Base-by-base conservation (phyloP, 2,329 filamentous ascomycete species). In the Drechslera avenae region DNA sequence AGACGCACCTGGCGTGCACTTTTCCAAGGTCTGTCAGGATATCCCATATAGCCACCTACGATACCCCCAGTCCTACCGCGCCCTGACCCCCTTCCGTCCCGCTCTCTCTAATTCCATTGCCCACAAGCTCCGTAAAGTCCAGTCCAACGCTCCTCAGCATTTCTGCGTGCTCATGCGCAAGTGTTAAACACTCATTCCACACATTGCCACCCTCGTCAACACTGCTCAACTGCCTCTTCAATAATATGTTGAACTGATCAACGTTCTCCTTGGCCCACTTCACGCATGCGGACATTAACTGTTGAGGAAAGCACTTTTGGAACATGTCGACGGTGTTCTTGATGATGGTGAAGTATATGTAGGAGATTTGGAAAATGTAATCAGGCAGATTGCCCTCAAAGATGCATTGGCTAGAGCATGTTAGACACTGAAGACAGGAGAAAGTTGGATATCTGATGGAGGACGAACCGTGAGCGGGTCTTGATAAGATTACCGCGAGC, bases 221-320 rank as follows among this genome's bases (percentile, higher is more conserved):
- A 68, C 89, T 91, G 75, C 91, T 95, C 54, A 99, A 78, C 75
- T 97, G 94, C 52, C 93, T 81, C 30, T 83, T 85, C 31, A 99
- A 79, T 42, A 94, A 86, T 37, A 81, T 81, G 66, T 97, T 97
- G 79, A 97, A 97, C 2, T 86, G 86, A 63, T 97, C 92, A 1
- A 97, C 86, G 69, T 96, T 87, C 63, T 94, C 88, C 74, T 97
- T 97, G n/a, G 91, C 92, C 94, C 94, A 99, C 69, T 93, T 95
- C 64, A 99, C 93, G 64, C 91, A 96, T 0, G 92, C 91, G 66
- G 91, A 96, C 83, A 94, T 95, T 79, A 94, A 90, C 12, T 86
- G 81, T 19, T 90, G 83, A 9, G 91, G 87, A 70, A 97, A 97
- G 55, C 73, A 75, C 45, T 80, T 78, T 68, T 96, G 91, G 74